phyloP scores from a whole-genome alignment of 768 basidiomycete species.

The Rhizopogon salebrosus region DNA sequence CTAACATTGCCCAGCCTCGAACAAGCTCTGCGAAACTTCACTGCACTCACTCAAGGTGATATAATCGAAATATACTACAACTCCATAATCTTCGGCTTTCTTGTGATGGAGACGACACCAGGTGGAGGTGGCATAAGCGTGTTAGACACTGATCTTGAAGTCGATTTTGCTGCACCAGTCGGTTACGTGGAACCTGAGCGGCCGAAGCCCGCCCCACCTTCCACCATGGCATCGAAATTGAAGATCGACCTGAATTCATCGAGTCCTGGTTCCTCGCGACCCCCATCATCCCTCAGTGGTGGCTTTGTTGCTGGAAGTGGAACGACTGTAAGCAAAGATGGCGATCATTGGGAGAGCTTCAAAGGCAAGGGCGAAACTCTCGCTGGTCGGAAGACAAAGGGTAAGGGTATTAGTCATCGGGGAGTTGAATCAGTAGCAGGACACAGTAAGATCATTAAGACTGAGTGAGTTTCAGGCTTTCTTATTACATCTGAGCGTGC shows the following conservation, averaged over 20 bases:
- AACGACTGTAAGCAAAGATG: constrained; percentile 61
- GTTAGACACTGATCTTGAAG: constrained; percentile 95
- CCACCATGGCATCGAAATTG: constrained; percentile 95
- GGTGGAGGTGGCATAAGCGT: constrained; percentile 85
- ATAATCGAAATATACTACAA: constrained; percentile 99
- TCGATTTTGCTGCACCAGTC: constrained; percentile 91
- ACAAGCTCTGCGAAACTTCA: constrained; percentile 90
- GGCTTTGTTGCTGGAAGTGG: constrained; percentile 53
- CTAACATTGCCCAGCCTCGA: constrained; percentile 60
- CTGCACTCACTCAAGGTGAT: constrained; percentile 88
- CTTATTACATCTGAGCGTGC: constrained; percentile 1
- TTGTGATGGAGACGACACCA: constrained; percentile 91
- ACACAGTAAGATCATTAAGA: constrained; percentile 84
- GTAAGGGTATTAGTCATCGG: constrained; percentile 84
- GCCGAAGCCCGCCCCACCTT: constrained; percentile 70
- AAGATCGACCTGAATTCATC: constrained; percentile 88
- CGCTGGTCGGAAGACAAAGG: constrained; percentile 88
- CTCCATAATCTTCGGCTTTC: constrained; percentile 87
- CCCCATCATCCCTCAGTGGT: constrained; percentile 68
- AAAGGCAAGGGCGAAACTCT: constrained; percentile 93
- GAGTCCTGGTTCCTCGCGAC: constrained; percentile 82
- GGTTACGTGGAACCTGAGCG: constrained; percentile 94
- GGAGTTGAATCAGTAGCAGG: constrained; percentile 75
- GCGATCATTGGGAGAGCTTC: constrained; percentile 92
- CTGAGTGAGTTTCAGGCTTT: constrained; percentile 59